Evolutionary conservation across 2,329 filamentous ascomycete species (phyloP).

Genomic region (Colletotrichum destructivum): DNA sequence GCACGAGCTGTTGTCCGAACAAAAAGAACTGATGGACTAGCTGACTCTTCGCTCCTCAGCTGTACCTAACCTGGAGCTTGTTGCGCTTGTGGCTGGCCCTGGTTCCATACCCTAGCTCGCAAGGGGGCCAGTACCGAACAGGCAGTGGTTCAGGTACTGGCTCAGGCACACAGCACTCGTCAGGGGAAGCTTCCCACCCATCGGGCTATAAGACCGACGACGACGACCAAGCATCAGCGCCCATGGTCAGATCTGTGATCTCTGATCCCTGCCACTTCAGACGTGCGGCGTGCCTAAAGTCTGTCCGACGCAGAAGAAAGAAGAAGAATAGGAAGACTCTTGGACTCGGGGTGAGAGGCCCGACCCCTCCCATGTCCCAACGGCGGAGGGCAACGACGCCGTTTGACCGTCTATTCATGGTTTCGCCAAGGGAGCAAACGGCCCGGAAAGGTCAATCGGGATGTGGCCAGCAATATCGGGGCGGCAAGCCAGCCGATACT

Average conservation of each 20-base stretch:
- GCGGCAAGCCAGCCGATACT: conserved; percentile 27
- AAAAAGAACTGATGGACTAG: background rate
- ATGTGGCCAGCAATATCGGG: background rate
- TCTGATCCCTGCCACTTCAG: conserved; percentile 21
- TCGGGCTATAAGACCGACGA: background rate
- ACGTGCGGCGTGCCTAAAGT: conserved; percentile 5
- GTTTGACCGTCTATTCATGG: conserved; percentile 24
- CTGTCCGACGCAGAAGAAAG: background rate
- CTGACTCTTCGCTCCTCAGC: background rate
- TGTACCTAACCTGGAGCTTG: background rate
- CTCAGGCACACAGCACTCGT: conserved; percentile 18
- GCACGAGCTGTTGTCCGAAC: background rate
- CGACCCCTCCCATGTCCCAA: background rate
- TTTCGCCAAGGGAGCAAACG: conserved; percentile 6
- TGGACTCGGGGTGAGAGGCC: background rate
- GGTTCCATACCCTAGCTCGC: background rate
- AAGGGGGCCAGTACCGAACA: background rate
- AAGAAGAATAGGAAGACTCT: background rate
- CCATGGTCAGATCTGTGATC: conserved; percentile 25
- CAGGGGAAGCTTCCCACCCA: background rate
- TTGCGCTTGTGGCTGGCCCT: background rate
- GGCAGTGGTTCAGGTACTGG: background rate
- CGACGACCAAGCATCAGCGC: conserved; percentile 3
- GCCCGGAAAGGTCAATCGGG: background rate
- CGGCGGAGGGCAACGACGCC: conserved; percentile 11